phyloP scores from a whole-genome alignment of 495 filamentous ascomycete species.

The Cladorrhinum samala region DNA sequence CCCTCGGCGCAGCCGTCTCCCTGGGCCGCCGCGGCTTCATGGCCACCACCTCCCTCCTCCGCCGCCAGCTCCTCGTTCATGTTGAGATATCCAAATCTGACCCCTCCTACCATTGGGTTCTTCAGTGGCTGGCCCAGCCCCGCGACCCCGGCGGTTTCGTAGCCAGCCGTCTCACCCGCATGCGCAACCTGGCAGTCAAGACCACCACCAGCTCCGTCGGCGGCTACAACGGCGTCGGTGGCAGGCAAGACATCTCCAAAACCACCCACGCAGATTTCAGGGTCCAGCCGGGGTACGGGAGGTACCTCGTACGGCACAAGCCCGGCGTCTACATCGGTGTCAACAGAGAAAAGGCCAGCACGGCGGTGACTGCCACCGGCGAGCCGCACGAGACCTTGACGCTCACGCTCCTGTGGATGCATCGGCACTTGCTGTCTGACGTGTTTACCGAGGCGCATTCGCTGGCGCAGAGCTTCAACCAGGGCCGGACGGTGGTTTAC shows the following conservation, averaged over 20 bases:
- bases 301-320: slow-evolving; percentile 77
- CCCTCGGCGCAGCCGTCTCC: slow-evolving; percentile 69
- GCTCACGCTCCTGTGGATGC: slow-evolving; percentile 81
- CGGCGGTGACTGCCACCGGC: slow-evolving; percentile 64
- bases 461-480: slow-evolving; percentile 65
- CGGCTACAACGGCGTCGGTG: slow-evolving; percentile 56
- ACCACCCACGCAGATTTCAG: slow-evolving; percentile 75
- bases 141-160: slow-evolving; percentile 49
- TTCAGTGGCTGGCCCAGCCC: slow-evolving; percentile 87
- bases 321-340: slow-evolving; percentile 77
- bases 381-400: slow-evolving; percentile 92
- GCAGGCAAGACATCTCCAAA: slow-evolving; percentile 44
- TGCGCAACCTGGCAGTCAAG: slow-evolving; percentile 43
- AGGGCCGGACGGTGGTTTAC: slow-evolving; percentile 94
- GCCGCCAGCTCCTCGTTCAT: slow-evolving; percentile 83
- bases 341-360: slow-evolving; percentile 73
- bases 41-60: slow-evolving; percentile 61
- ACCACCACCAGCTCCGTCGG: slow-evolving; percentile 52
- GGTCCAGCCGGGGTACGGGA: slow-evolving; percentile 84
- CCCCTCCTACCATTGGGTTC: slow-evolving; percentile 87
- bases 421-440: slow-evolving; percentile 77
- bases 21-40: slow-evolving; percentile 68
- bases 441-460: slow-evolving; percentile 80
- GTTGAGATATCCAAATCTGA: slow-evolving; percentile 92
- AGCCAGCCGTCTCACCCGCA: slow-evolving; percentile 41